These are phyloP conservation scores for Hypocrella siamensis DNA, from an alignment of 2,329 filamentous ascomycete genomes.

Conservation along the genomic window DNA sequence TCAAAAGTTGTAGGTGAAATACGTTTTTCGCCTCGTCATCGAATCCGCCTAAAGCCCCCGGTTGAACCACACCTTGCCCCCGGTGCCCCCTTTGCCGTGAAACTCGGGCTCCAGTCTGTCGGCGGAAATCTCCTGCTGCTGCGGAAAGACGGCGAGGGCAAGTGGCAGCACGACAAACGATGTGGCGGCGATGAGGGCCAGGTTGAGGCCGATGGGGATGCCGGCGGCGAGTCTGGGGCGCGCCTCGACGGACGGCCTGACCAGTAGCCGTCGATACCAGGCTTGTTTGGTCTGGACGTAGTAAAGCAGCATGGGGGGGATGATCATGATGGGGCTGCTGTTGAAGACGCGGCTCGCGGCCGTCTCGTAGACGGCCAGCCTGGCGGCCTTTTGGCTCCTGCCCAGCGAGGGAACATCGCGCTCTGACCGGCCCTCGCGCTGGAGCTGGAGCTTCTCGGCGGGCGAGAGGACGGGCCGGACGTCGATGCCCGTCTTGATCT, in stretches of 20 bases:
- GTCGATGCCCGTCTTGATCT: conserved; percentile 86
- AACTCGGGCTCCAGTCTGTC: conserved; percentile 74
- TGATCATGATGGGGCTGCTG: conserved; percentile 90
- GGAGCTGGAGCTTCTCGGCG: conserved; percentile 44
- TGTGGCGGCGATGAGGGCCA: conserved; percentile 74
- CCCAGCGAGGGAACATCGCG: conserved; percentile 58
- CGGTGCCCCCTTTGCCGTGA: conserved; percentile 60
- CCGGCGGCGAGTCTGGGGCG: conserved; percentile 47
- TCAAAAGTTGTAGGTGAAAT: too few species aligned
- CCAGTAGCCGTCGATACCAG: conserved; percentile 24
- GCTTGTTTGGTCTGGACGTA: conserved; percentile 47
- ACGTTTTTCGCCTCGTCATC: too few species aligned
- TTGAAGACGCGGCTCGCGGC: conserved; percentile 85
- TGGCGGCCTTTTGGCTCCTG: conserved; percentile 76
- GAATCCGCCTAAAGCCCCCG: conserved; percentile 56
- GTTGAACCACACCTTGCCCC: conserved; percentile 88
- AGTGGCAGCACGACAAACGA: conserved; percentile 80
- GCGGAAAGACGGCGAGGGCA: conserved; percentile 82
- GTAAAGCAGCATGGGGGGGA: conserved; percentile 77
- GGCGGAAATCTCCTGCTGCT: conserved; percentile 68
- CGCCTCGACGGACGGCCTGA: conserved; percentile 63
- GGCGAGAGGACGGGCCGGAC: conserved; percentile 70
- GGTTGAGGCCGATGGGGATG: conserved; percentile 61
- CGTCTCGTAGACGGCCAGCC: conserved; percentile 81
- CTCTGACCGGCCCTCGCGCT: conserved; percentile 42